These are phyloP conservation scores for Rhizopus microsporus DNA, from an alignment of 371 early-diverging fungal genomes.

Conservation along the genomic window DNA sequence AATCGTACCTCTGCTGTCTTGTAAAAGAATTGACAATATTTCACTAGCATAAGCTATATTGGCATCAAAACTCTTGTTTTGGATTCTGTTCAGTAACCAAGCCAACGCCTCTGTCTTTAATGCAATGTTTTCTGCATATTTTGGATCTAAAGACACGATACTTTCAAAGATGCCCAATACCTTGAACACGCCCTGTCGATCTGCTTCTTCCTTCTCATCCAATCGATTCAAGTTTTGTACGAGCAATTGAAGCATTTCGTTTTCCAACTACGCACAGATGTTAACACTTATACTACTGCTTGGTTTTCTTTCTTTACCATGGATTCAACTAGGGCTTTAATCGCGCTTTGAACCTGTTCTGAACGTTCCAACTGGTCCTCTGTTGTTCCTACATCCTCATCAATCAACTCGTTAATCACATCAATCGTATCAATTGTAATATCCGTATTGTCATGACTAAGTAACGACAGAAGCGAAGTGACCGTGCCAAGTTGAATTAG, in stretches of 20 bases:
- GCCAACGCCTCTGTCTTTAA: slow-evolving; percentile 63
- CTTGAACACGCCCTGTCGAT: slow-evolving; percentile 86
- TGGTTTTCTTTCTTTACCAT: slow-evolving; percentile 51
- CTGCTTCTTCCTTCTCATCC: slow-evolving; percentile 77
- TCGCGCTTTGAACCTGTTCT: slow-evolving; percentile 65
- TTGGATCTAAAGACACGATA: slow-evolving; percentile 72
- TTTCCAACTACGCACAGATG: slow-evolving; percentile 52
- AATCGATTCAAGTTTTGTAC: slow-evolving; percentile 79
- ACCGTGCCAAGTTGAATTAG: slow-evolving; percentile 72
- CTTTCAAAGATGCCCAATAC: slow-evolving; percentile 88
- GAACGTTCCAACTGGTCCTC: slow-evolving; percentile 62
- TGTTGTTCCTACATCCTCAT: slow-evolving; percentile 80
- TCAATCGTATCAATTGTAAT: slow-evolving; percentile 85
- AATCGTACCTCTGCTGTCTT: slow-evolving; percentile 60
- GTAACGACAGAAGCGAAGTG: slow-evolving; percentile 66
- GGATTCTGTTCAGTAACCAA: slow-evolving; percentile 76
- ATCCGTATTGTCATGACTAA: slow-evolving; percentile 94
- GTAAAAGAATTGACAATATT: slow-evolving; percentile 82
- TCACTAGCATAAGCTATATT: slow-evolving; percentile 88
- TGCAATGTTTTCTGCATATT: slow-evolving; percentile 67
- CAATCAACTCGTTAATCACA: slow-evolving; percentile 85
- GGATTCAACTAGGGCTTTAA: slow-evolving; percentile 69
- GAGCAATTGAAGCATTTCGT: slow-evolving; percentile 74
- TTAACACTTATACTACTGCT: neutral
- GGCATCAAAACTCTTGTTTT: slow-evolving; percentile 63